Percentiles rank a stretch among this genome's conserved stretches.
These are phyloP conservation scores for Gypsophila paniculata DNA, from an alignment of 179 eudicot genomes.

Conservation along the genomic window DNA sequence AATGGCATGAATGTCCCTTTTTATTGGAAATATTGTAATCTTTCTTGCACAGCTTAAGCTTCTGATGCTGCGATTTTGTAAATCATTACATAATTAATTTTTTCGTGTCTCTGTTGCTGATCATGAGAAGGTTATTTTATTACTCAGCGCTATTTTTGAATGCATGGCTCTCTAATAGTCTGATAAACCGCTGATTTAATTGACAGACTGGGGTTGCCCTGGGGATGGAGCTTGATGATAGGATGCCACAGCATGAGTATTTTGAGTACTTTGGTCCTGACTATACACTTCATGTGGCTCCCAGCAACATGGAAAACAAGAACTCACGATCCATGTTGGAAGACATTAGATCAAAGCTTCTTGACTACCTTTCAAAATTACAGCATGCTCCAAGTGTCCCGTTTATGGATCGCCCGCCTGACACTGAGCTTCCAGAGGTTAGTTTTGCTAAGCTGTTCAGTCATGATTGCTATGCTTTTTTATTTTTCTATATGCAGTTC, in stretches of 20 bases:
- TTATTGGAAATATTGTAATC: not conserved
- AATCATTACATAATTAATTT: not conserved
- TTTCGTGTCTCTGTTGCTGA: too few species aligned
- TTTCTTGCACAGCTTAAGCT: not conserved
- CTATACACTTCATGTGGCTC: slow-evolving; percentile 79
- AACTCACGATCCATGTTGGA: slow-evolving; percentile 58
- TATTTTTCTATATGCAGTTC: not conserved
- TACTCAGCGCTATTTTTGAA: not conserved
- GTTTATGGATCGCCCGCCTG: slow-evolving; percentile 79
- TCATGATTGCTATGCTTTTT: not conserved
- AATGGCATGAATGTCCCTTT: not conserved
- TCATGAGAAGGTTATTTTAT: not conserved
- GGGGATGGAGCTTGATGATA: slow-evolving; percentile 71
- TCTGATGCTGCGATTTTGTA: not conserved
- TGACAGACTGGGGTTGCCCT: slow-evolving; percentile 81
- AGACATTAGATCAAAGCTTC: slow-evolving; percentile 60
- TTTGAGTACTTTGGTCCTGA: slow-evolving; percentile 83
- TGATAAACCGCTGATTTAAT: slow-evolving; percentile 20
- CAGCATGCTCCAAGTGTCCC: slow-evolving; percentile 85
- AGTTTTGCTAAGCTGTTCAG: not conserved
- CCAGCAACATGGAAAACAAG: slow-evolving; percentile 88
- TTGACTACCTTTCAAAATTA: slow-evolving; percentile 58
- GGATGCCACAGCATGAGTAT: slow-evolving; percentile 80
- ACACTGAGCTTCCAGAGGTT: slow-evolving; percentile 65
- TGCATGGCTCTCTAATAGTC: not conserved